phyloP scores from a whole-genome alignment of 345 rosid species.

The Psidium guajava region DNA sequence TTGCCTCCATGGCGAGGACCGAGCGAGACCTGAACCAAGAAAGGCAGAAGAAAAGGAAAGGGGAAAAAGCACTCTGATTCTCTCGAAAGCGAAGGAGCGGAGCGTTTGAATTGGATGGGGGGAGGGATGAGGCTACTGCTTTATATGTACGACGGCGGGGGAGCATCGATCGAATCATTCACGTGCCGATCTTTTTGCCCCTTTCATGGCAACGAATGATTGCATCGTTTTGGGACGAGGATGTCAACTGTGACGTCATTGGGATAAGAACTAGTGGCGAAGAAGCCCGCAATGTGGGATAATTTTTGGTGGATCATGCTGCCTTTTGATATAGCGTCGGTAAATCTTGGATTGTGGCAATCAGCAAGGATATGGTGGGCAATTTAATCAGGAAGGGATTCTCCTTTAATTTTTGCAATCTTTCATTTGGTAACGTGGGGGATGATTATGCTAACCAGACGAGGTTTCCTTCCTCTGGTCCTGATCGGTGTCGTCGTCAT shows the following conservation, averaged over 20 bases:
- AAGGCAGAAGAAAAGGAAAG: neutral
- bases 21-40: neutral
- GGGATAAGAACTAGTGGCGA: neutral
- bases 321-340: neutral
- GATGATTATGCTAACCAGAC: too few species aligned
- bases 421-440: neutral
- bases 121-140: neutral
- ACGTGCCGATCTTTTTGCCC: neutral
- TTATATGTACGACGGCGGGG: neutral
- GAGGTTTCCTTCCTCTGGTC: too few species aligned
- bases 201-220: neutral
- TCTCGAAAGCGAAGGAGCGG: neutral
- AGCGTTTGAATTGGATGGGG: neutral
- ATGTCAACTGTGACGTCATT: neutral
- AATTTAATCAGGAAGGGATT: neutral
- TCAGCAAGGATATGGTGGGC: neutral
- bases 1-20: conserved; percentile 6
- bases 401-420: neutral
- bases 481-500: too few species aligned
- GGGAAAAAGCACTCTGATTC: neutral
- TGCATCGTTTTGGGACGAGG: neutral
- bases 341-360: neutral
- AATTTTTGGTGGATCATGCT: neutral
- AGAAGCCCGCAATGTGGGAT: neutral
- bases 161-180: neutral